Conservation (phyloP, 139 green algal species). For the Edaphochlamys debaryana region DNA sequence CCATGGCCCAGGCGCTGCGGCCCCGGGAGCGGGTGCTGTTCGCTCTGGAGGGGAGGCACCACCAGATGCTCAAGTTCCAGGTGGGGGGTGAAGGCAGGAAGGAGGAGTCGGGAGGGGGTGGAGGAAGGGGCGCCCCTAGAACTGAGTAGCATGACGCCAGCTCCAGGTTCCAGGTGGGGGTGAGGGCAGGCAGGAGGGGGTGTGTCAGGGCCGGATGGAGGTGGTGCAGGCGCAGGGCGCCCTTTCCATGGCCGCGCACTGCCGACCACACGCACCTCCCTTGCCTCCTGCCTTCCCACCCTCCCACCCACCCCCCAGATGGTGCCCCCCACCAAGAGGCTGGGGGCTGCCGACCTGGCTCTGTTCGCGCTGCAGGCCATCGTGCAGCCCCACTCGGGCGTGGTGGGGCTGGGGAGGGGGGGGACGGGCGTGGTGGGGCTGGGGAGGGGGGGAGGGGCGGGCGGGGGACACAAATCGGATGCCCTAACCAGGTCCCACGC, state of each 20-base stretch:
- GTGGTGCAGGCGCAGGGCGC: no score
- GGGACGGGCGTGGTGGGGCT: no score
- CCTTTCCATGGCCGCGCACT: no score
- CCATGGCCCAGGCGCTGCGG: neutral
- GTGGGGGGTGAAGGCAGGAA: neutral
- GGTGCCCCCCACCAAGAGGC: neutral
- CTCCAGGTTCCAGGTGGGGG: no score
- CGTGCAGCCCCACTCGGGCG: neutral
- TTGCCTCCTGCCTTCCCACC: no score
- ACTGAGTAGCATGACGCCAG: no score
- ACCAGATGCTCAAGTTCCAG: slow-evolving; percentile 6
- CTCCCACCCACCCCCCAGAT: neutral
- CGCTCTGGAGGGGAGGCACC: slow-evolving; percentile 1
- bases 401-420: no score
- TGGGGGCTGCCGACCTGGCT: neutral
- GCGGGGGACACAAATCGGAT: no score
- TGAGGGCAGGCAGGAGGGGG: neutral
- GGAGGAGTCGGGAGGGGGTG: neutral
- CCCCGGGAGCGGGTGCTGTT: slow-evolving; percentile 23
- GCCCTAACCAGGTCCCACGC: no score
- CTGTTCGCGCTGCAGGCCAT: slow-evolving; percentile 13
- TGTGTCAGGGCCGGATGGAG: no score
- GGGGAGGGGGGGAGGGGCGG: no score
- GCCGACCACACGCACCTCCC: no score
- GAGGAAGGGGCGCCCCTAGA: neutral